Conservation (phyloP, 805 yeast genomes). For the Peterozyma xylosa region DNA sequence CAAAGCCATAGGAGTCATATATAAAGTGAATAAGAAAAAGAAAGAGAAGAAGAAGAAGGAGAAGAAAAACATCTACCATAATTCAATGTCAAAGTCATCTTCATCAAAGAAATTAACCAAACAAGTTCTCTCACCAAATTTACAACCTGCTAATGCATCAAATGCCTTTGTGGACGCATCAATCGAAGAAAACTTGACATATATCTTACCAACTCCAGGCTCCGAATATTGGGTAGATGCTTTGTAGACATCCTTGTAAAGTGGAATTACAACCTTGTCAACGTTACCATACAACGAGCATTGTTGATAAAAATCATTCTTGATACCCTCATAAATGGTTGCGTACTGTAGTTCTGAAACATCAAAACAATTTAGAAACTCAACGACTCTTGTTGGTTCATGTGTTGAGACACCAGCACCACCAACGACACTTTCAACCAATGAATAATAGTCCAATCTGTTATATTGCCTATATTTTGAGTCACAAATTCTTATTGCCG, state of each 20-base stretch:
- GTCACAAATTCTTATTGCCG: constrained; percentile 1
- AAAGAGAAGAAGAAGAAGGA: background rate
- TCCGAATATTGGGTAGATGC: constrained; percentile 29
- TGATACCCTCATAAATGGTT: constrained; percentile 36
- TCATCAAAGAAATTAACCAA: constrained; percentile 57
- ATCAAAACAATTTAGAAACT: constrained; percentile 58
- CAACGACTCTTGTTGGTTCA: constrained; percentile 39
- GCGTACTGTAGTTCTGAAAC: constrained; percentile 55
- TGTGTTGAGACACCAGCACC: constrained; percentile 13
- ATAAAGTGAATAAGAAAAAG: background rate
- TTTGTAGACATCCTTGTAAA: constrained; percentile 36
- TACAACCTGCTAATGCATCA: constrained; percentile 51
- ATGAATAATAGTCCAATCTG: constrained; percentile 7
- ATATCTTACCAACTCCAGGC: constrained; percentile 66
- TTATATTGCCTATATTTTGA: constrained; percentile 4
- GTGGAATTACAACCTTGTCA: constrained; percentile 50
- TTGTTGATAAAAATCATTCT: constrained; percentile 43
- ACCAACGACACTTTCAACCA: constrained; percentile 11
- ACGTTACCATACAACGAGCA: constrained; percentile 46
- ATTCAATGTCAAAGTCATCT: constrained; percentile 42
- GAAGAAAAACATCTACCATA: constrained; percentile 14
- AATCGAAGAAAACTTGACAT: constrained; percentile 50
- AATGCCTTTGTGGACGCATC: constrained; percentile 50
- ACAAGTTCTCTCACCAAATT: constrained; percentile 62
- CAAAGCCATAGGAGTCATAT: background rate